Conservation (phyloP, 768 basidiomycete species). For the Pulveroboletus frians region DNA sequence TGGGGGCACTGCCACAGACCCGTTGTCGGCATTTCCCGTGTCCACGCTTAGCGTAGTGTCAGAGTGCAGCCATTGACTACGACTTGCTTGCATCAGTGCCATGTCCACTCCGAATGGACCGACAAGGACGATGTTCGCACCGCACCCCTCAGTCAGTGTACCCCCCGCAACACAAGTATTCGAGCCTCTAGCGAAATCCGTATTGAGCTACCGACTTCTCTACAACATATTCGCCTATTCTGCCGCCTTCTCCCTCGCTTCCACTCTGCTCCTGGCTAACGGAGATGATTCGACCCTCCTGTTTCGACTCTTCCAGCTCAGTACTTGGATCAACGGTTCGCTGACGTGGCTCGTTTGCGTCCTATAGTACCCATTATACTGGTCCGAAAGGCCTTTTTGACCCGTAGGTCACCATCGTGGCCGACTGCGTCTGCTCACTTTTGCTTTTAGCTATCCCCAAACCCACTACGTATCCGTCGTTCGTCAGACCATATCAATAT, state of each 20-base stretch:
- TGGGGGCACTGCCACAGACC: no score
- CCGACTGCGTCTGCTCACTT: no score
- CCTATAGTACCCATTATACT: constrained; percentile 55
- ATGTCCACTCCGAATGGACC: constrained; percentile 5
- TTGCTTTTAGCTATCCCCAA: constrained; percentile 39
- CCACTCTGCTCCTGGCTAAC: constrained; percentile 31
- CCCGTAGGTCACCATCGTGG: constrained; percentile 34
- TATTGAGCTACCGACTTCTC: constrained; percentile 49
- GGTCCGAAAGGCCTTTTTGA: constrained; percentile 53
- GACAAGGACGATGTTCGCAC: constrained; percentile 8
- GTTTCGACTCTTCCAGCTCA: constrained; percentile 33
- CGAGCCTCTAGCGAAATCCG: constrained; percentile 38
- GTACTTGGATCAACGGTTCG: constrained; percentile 21
- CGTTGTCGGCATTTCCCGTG: no score
- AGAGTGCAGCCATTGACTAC: no score
- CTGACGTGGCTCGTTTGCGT: constrained; percentile 48
- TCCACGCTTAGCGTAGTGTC: no score
- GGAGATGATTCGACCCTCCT: constrained; percentile 20
- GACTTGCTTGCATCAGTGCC: background rate
- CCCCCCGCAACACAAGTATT: constrained; percentile 56
- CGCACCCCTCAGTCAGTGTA: constrained; percentile 25
- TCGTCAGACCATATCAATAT: constrained; percentile 84
- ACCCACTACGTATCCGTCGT: constrained; percentile 44
- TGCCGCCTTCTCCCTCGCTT: constrained; percentile 31
- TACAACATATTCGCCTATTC: constrained; percentile 42